Conservation (phyloP, 441 rosid genomes). For the Erodium chrysanthum region DNA sequence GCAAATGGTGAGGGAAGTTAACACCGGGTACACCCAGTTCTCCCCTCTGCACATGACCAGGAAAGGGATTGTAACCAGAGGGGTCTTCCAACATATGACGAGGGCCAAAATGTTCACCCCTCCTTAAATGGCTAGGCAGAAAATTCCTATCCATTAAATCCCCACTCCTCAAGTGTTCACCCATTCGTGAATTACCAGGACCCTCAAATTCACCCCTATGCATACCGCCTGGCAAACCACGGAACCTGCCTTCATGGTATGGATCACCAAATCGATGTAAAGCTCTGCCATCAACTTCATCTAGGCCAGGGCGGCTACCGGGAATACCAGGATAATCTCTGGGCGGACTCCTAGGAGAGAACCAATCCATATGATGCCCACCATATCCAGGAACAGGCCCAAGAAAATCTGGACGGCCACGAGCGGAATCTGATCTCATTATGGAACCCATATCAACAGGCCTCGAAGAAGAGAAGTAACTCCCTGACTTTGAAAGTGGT, state of each 20-base stretch:
- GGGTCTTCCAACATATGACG: slow-evolving; percentile 35
- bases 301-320: slow-evolving; percentile 20
- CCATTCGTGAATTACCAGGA: slow-evolving; percentile 30
- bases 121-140: slow-evolving; percentile 33
- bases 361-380: slow-evolving; percentile 32
- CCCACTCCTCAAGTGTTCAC: slow-evolving; percentile 30
- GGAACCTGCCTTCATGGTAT: slow-evolving; percentile 36
- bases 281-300: slow-evolving; percentile 32
- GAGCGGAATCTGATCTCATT: slow-evolving; percentile 33
- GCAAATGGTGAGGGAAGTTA: slow-evolving; percentile 8
- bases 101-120: slow-evolving; percentile 47
- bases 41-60: slow-evolving; percentile 34
- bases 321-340: slow-evolving; percentile 36
- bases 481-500: slow-evolving; percentile 25
- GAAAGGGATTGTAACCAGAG: slow-evolving; percentile 36
- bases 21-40: slow-evolving; percentile 30
- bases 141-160: slow-evolving; percentile 33
- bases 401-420: slow-evolving; percentile 28
- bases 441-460: slow-evolving; percentile 33
- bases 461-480: slow-evolving; percentile 31
- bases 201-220: slow-evolving; percentile 48
- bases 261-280: slow-evolving; percentile 32
- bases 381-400: slow-evolving; percentile 37
- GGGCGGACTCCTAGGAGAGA: slow-evolving; percentile 43
- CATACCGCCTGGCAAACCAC: slow-evolving; percentile 30